Conservation (phyloP, 2,329 filamentous ascomycete genomes). For the Waltergamsia citrina region DNA sequence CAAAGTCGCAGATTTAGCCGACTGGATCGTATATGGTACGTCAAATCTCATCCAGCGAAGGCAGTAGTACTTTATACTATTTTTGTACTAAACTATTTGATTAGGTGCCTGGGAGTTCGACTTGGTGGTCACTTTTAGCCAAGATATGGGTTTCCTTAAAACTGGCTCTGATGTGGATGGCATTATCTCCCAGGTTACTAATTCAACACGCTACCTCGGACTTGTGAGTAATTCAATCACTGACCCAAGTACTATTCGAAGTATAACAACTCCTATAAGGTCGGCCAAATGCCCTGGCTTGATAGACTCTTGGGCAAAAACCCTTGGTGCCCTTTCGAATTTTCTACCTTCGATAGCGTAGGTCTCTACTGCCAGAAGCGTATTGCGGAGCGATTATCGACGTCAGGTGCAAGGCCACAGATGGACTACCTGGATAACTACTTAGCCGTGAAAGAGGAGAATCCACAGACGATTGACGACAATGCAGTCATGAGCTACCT, state of each 20-base stretch:
- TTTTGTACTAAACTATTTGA: no score
- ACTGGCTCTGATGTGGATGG: slow-evolving; percentile 5
- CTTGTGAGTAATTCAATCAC: no score
- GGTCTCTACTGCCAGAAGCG: slow-evolving; percentile 3
- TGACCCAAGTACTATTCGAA: no score
- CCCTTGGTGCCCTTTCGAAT: slow-evolving; percentile 5
- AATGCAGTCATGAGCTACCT: slow-evolving; percentile 5
- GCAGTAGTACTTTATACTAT: not conserved
- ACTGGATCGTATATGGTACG: slow-evolving; percentile 6
- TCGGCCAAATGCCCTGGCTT: slow-evolving; percentile 6
- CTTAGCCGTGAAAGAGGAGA: slow-evolving; percentile 2
- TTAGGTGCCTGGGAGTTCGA: slow-evolving; percentile 5
- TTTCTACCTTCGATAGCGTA: slow-evolving; percentile 5
- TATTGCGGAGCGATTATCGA: slow-evolving; percentile 4
- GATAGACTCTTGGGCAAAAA: slow-evolving; percentile 6
- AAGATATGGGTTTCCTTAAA: slow-evolving; percentile 6
- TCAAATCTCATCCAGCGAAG: not conserved
- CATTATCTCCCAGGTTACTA: slow-evolving; percentile 4
- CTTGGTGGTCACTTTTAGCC: slow-evolving; percentile 6
- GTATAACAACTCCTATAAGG: not conserved
- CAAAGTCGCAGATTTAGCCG: slow-evolving; percentile 2
- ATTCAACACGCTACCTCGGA: slow-evolving; percentile 6
- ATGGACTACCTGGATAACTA: slow-evolving; percentile 4
- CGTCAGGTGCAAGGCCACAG: not conserved
- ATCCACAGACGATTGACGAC: slow-evolving; percentile 3